These are phyloP conservation scores for Pezicula carpinea DNA, from an alignment of 2,329 filamentous ascomycete species.

Conservation along the genomic window DNA sequence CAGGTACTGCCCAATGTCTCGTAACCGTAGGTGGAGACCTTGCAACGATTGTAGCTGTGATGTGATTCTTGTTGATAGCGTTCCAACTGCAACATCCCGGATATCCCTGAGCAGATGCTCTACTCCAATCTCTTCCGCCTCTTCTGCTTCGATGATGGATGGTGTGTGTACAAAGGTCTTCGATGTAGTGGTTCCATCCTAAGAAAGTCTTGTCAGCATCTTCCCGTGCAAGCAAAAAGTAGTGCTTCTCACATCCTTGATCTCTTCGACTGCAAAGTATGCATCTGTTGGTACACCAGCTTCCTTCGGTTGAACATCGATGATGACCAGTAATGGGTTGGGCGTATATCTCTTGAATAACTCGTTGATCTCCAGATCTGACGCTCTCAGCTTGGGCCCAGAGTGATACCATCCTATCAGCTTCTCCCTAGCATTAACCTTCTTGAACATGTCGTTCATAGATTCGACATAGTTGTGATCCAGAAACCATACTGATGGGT, in stretches of 20 bases:
- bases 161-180: conserved; percentile 99
- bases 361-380: conserved; percentile 98
- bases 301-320: conserved; percentile 97
- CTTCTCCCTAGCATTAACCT: conserved; percentile 98
- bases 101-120: conserved; percentile 98
- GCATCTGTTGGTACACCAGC: conserved; percentile 96
- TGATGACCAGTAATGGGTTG: conserved; percentile 93
- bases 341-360: conserved; percentile 99
- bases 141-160: conserved; percentile 96
- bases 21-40: conserved; percentile 87
- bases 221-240: neutral
- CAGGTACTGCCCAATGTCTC: conserved; percentile 92
- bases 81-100: conserved; percentile 94
- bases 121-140: conserved; percentile 97
- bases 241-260: conserved; percentile 77
- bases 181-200: conserved; percentile 95
- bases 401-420: conserved; percentile 99
- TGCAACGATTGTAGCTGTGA: conserved; percentile 97
- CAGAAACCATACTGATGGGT: conserved; percentile 97
- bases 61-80: conserved; percentile 91
- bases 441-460: conserved; percentile 99
- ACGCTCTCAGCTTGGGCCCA: conserved; percentile 91
- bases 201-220: conserved; percentile 8
- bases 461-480: conserved; percentile 99
- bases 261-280: conserved; percentile 98